Evolutionary conservation across 495 filamentous ascomycete species (phyloP), one percentile per base, ranked within the genome.

Genomic region (Cetradonia linearis): DNA sequence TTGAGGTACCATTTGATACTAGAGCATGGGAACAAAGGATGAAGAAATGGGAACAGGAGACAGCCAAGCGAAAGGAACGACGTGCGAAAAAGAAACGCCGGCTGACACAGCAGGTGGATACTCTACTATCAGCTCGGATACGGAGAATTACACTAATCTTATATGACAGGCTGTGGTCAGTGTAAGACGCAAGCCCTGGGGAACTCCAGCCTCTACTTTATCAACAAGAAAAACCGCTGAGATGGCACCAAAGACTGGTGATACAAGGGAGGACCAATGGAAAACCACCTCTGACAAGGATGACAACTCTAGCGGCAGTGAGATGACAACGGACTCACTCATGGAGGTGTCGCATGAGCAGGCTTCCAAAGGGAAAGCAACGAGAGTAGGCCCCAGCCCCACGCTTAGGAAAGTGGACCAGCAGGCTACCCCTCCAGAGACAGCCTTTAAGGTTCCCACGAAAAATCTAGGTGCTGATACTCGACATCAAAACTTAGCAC

Each of bases 1-100:
- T 69, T 5, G 56, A 66, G 3, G 16, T 67, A 28, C 60, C 65
- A 0, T 86, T 84, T 61, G 75, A 86, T 62, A 28, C 86, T 5
- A 65, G 70, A 14, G 64, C 48, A 16, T 86, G 70, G 59, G 57
- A 81, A 16, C 69, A 62, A 13, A 70, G 72, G 25, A 13, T 70
- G 16, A n/a, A 63, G 1, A 59, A 61, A 28, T 38, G 67, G 3
- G 37, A 64, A 7, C 34, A 66, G 7, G 73, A 71, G 20, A 74
- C 70, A 28, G 48, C 63, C 2, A 65, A 74, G 7, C 73, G 82
- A n/a, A 78, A 76, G 56, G 66, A 61, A 55, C 78, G 73, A 56
- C 73, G 81, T 37, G 74, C 76, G 60, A 72, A 60, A 14, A 82
- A 81, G 69, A 60, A 69, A 66, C 56, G 42, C 42, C 72, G 63